These are phyloP conservation scores for Ophiosphaerella herpotricha DNA, from an alignment of 2,329 filamentous ascomycete species.

Conservation along the genomic window DNA sequence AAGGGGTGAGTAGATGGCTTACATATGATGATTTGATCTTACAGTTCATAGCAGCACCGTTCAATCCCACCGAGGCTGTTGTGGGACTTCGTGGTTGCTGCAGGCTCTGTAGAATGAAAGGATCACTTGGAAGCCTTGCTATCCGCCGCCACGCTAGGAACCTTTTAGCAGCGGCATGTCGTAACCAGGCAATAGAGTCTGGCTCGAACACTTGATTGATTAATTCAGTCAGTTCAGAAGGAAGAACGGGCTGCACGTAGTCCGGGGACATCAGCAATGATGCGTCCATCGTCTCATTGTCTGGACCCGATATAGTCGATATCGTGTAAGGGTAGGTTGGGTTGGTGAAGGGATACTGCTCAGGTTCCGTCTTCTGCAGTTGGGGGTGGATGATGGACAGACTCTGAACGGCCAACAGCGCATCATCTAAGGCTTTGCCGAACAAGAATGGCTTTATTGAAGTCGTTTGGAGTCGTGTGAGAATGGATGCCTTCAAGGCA, in stretches of 20 bases:
- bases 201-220: conserved; percentile 77
- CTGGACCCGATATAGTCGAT: conserved; percentile 72
- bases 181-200: conserved; percentile 78
- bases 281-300: conserved; percentile 86
- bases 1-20: conserved; percentile 16
- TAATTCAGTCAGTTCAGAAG: conserved; percentile 73
- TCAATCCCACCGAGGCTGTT: conserved; percentile 37
- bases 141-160: conserved; percentile 70
- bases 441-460: conserved; percentile 72
- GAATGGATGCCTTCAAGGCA: conserved; percentile 64
- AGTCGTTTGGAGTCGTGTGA: conserved; percentile 60
- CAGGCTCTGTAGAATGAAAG: conserved; percentile 32
- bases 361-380: conserved; percentile 14
- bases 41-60: conserved; percentile 30
- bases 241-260: conserved; percentile 78
- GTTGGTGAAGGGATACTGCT: conserved; percentile 34
- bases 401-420: conserved; percentile 40
- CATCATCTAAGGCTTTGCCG: conserved; percentile 48
- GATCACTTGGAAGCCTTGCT: conserved; percentile 39
- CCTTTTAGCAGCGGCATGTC: conserved; percentile 82
- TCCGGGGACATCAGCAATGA: conserved; percentile 91
- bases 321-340: conserved; percentile 68
- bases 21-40: conserved; percentile 2
- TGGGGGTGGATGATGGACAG: conserved; percentile 24
- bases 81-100: conserved; percentile 31